Evolutionary conservation across 1,284 basidiomycete genomes (phyloP).

Genomic region (Moniliella sp.): DNA sequence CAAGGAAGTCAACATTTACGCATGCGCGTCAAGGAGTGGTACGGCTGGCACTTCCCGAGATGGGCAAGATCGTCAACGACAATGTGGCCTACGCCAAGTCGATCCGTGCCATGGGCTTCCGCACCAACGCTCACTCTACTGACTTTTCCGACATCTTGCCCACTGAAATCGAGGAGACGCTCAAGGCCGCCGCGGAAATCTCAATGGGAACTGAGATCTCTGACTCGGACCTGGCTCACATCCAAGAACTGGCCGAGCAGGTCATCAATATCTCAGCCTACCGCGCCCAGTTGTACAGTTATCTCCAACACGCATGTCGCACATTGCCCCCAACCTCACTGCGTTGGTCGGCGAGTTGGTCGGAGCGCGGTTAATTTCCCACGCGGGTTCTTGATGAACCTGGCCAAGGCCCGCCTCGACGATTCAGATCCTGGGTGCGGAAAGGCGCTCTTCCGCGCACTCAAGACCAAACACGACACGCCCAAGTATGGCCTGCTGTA

Average conservation of each 20-base stretch:
- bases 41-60: conserved; percentile 99
- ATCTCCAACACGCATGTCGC: conserved; percentile 94
- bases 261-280: conserved; percentile 83
- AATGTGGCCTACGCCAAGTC: conserved; percentile 80
- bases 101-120: conserved; percentile 58
- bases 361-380: conserved; percentile 79
- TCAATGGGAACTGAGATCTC: conserved; percentile 86
- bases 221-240: conserved; percentile 88
- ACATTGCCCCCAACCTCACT: conserved; percentile 74
- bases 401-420: conserved; percentile 93
- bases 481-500: conserved; percentile 51
- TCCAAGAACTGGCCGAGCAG: conserved; percentile 69
- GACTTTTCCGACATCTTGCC: conserved; percentile 74
- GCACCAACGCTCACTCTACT: conserved; percentile 68
- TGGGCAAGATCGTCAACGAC: conserved; percentile 78
- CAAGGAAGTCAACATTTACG: conserved; percentile 97
- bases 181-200: conserved; percentile 74
- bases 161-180: conserved; percentile 56
- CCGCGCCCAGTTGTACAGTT: conserved; percentile 69
- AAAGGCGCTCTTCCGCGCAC: conserved; percentile 91
- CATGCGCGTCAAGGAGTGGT: conserved; percentile 97
- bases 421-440: conserved; percentile 89
- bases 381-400: conserved; percentile 85
- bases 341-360: conserved; percentile 85
- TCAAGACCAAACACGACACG: conserved; percentile 97